Conservation (phyloP, 495 filamentous ascomycete genomes). For the Xylaria cubensis region DNA sequence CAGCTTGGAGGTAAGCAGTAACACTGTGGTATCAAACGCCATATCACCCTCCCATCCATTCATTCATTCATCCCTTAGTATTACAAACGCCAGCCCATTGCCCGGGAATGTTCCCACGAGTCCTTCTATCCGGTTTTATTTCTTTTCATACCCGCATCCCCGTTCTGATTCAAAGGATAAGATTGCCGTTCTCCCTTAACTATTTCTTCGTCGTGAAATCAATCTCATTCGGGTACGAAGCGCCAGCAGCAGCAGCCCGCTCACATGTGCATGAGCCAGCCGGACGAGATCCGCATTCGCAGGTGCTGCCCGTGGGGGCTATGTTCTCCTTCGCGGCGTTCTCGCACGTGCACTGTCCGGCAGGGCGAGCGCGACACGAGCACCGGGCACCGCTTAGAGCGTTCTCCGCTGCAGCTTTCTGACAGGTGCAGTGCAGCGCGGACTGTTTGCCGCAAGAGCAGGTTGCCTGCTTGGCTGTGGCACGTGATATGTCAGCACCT, state of each 20-base stretch:
- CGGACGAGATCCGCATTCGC: conserved; percentile 78
- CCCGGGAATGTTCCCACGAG: not conserved
- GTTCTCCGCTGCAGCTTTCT: conserved; percentile 80
- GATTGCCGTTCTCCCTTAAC: conserved; percentile 12
- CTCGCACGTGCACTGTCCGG: conserved; percentile 83
- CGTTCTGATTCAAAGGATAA: not conserved
- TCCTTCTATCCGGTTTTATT: not conserved
- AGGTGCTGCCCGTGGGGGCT: conserved; percentile 58
- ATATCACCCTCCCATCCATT: not conserved
- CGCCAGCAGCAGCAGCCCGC: conserved; percentile 58
- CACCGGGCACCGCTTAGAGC: conserved; percentile 72
- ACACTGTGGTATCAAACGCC: not conserved
- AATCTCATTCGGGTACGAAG: conserved; percentile 66
- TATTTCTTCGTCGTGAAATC: conserved; percentile 80
- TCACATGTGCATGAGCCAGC: conserved; percentile 83
- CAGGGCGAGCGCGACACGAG: conserved; percentile 79
- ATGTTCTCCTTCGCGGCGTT: conserved; percentile 76
- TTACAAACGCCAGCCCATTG: conserved; percentile 5
- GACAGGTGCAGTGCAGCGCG: conserved; percentile 86
- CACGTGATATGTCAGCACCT: conserved; percentile 15
- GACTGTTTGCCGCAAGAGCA: conserved; percentile 91
- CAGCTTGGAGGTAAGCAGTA: not conserved
- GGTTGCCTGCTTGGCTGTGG: conserved; percentile 60
- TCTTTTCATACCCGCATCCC: not conserved
- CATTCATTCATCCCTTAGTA: not conserved